These are phyloP conservation scores for Gnetum montanum DNA, from an alignment of 75 land plant genomes.

Conservation along the genomic window DNA sequence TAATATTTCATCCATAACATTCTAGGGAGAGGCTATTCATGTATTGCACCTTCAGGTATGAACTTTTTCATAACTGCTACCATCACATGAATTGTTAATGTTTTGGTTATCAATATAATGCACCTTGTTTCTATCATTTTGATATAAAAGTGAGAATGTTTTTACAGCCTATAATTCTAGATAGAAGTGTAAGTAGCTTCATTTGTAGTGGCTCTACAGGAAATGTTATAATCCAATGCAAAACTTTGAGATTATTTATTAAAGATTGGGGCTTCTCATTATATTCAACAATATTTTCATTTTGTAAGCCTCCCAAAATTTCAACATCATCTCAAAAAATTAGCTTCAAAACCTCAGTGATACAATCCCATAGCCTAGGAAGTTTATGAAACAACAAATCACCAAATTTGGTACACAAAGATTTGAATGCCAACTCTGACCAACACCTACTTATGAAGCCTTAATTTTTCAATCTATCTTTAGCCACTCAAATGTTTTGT, in stretches of 20 bases:
- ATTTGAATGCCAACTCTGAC: slow-evolving; percentile 79
- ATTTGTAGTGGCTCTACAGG: background rate
- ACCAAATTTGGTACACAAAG: slow-evolving; percentile 77
- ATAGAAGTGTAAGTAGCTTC: background rate
- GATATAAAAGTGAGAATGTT: background rate
- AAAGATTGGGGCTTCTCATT: slow-evolving; percentile 72
- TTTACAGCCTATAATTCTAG: background rate
- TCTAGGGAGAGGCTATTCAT: too few species aligned
- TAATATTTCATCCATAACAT: too few species aligned
- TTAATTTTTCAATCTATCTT: slow-evolving; percentile 77
- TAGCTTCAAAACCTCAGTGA: slow-evolving; percentile 83
- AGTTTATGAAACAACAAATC: slow-evolving; percentile 67
- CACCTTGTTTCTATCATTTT: background rate
- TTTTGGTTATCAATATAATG: too few species aligned
- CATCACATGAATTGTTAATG: too few species aligned
- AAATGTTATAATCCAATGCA: slow-evolving; percentile 8
- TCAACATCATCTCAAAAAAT: slow-evolving; percentile 4
- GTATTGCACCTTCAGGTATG: too few species aligned
- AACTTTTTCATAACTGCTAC: too few species aligned
- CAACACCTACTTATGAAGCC: slow-evolving; percentile 92
- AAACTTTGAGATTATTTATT: slow-evolving; percentile 96
- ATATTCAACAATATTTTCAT: slow-evolving; percentile 15
- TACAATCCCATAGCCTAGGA: slow-evolving; percentile 90
- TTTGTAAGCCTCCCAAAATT: slow-evolving; percentile 12
- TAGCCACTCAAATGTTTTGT: slow-evolving; percentile 31